Evolutionary conservation across 2,329 filamentous ascomycete species (phyloP), one percentile per base, ranked within the genome.

Genomic region (Alternaria infectoria): DNA sequence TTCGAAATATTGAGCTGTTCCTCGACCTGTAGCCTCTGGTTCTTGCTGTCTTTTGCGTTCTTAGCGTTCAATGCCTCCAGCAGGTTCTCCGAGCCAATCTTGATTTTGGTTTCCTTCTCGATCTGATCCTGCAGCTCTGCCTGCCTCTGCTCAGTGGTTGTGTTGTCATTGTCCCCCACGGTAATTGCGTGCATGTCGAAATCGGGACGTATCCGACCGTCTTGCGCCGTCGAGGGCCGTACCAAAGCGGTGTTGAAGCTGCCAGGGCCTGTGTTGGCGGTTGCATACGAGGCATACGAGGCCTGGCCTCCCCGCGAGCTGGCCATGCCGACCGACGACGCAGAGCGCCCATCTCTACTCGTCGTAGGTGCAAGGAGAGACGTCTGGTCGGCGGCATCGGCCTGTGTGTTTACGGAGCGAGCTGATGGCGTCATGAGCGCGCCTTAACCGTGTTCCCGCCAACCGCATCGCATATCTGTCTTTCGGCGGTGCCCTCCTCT

Each of bases 71-170:
- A 83, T 12, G 96, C 96, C 83, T 99, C 96, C 43, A 99, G 85
- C 88, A 99, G 90, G 78, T 99, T 99, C 84, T 99, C 96, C 61
- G 95, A 97, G 19, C 96, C 96, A 74, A 95, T 92, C 81, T 97
- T 97, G 78, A 99, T 98, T 85, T 98, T 98, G 83, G 94, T 90
- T 82, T 99, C 96, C 74, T 96, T 95, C 70, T 93, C 95, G 68
- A 99, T 90, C 75, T 91, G 88, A 72, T 97, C 94, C 74, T 91
- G 90, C 66, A 97, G 86, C 55, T 88, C 85, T 21, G 89, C 87
- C 73, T 97, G 89, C 44, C 89, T 87, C 80, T 93, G 89, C 78
- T 97, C 93, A 13, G 89, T 86, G 10, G 85, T 86, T 66, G 71
- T 83, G 70, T 74, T 80, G 62, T 88, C 87, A 57, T 89, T 88